These are phyloP conservation scores for Spathaspora sp. DNA, from an alignment of 805 yeast species.

Conservation along the genomic window DNA sequence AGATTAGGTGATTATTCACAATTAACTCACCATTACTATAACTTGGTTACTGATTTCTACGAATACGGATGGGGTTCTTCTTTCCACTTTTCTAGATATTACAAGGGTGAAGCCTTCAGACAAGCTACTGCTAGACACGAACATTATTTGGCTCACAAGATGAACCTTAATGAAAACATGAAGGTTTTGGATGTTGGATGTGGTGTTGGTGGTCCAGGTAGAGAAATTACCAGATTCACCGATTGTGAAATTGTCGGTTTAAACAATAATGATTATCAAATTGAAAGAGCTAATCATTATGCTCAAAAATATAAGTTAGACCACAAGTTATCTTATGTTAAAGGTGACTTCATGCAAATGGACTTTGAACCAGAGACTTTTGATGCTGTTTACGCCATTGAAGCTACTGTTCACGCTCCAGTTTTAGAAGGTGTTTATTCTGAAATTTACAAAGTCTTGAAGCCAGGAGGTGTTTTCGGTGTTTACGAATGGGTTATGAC, in stretches of 20 bases:
- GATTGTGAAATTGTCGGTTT: constrained; percentile 83
- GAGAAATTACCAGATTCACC: constrained; percentile 91
- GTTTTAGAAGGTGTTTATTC: constrained; percentile 91
- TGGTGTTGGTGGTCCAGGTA: constrained; percentile 99
- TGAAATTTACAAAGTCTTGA: constrained; percentile 90
- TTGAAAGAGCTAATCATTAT: constrained; percentile 83
- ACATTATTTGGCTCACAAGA: constrained; percentile 86
- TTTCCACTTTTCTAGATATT: constrained; percentile 94
- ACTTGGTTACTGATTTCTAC: constrained; percentile 95
- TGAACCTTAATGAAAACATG: constrained; percentile 75
- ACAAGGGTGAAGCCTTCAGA: constrained; percentile 86
- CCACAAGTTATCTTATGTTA: constrained; percentile 77
- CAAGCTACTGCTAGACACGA: constrained; percentile 98
- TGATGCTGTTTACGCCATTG: constrained; percentile 97
- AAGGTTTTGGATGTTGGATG: constrained; percentile 96
- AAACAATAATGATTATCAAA: constrained; percentile 96
- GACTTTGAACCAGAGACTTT: constrained; percentile 86
- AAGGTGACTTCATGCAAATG: constrained; percentile 99
- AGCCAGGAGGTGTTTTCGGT: constrained; percentile 97
- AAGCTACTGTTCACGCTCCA: constrained; percentile 98
- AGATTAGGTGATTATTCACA: constrained; percentile 85
- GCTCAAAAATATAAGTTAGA: constrained; percentile 63
- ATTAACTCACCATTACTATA: constrained; percentile 92
- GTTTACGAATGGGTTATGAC: constrained; percentile 99
- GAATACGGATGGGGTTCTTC: constrained; percentile 99